Evolutionary conservation across 2,329 filamentous ascomycete species (phyloP), one percentile per base, ranked within the genome.

Genomic region (Botrytis deweyae): DNA sequence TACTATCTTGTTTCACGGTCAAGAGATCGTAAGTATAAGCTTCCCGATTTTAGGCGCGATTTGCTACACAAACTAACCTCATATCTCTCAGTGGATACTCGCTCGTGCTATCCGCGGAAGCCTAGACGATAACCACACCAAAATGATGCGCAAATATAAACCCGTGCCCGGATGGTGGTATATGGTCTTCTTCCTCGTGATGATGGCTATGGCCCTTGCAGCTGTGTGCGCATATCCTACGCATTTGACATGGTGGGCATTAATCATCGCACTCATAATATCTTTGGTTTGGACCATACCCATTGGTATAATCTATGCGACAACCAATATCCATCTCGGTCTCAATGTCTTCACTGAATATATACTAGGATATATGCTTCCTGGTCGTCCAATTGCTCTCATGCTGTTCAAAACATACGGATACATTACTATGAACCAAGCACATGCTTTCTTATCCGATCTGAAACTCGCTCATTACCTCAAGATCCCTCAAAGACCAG

Each of bases 311-410:
- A 88, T 93, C 49, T 87, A 92, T 78, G 92, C 90, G 55, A 86
- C 90, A 7, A 92, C 91, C 6, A 90, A 92, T 79, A 90, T 91
- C 80, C 84, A 92, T 83, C 90, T 92, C 6, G 90, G 90, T 7
- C 84, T 93, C 52, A 94, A 94, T 77, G 90, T 93, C 29, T 82
- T 93, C 74, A 91, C 90, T n/a, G 91, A 93, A 80, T 92, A 91
- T 78, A 87, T 93, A 74, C 87, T 91, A 75, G 91, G 91, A 9
- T 93, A 93, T 81, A 91, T 93, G 85, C 87, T 91, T 68, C 91
- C 91, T 0, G 91, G 91, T 40, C 86, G 87, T 4, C 91, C 91
- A 2, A 85, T 93, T 75, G 90, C 90, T 66, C 90, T 93, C 87
- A 93, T 93, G 91, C 87, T 93, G 83, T 93, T 93, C 84, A 93